Conservation (phyloP, 345 rosid genomes). For the Lepidium aucheri region DNA sequence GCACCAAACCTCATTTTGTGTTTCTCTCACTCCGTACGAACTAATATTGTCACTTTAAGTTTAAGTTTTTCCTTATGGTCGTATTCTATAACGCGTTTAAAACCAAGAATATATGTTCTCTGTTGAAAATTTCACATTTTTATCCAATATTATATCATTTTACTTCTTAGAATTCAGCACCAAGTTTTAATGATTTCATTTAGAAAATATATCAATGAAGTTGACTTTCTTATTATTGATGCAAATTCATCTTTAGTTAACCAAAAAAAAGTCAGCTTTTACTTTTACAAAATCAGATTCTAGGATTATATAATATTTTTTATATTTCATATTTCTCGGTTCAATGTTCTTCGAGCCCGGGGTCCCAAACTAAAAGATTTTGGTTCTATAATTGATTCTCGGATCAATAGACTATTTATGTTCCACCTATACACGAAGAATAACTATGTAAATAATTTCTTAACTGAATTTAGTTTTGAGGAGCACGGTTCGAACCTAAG, state of each 20-base stretch:
- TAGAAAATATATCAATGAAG: neutral
- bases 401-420: too few species aligned
- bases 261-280: constrained; percentile 2
- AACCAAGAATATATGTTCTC: neutral
- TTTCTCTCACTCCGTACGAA: neutral
- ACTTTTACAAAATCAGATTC: neutral
- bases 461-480: too few species aligned
- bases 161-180: constrained; percentile 2
- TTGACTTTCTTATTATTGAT: constrained; percentile 12
- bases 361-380: too few species aligned
- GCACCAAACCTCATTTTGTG: constrained; percentile 14
- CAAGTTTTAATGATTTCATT: neutral
- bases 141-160: neutral
- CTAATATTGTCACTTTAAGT: neutral
- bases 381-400: too few species aligned
- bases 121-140: neutral
- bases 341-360: too few species aligned
- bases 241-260: neutral
- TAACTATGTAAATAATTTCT: too few species aligned
- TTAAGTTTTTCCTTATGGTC: neutral
- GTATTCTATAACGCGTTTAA: constrained; percentile 15
- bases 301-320: neutral
- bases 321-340: too few species aligned
- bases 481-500: too few species aligned
- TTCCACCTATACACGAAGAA: too few species aligned